Evolutionary conservation across 2,329 filamentous ascomycete species (phyloP).

Genomic region (Aspergillus latus): DNA sequence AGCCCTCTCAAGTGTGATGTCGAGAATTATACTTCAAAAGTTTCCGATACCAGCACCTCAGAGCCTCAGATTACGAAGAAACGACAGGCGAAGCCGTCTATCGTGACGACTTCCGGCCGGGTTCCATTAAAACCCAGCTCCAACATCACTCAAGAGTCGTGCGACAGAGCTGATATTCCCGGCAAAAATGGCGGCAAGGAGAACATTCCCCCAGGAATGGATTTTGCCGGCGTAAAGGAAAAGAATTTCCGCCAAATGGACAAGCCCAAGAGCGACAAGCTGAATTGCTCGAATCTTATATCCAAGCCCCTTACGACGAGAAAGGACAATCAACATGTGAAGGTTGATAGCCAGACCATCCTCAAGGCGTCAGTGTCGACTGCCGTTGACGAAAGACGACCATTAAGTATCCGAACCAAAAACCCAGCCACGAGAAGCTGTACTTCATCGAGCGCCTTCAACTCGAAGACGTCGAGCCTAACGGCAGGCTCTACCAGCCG

Average conservation of each 20-base stretch:
- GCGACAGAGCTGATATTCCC: constrained; percentile 45
- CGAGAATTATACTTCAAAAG: constrained; percentile 12
- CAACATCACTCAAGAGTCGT: constrained; percentile 42
- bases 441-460: constrained; percentile 17
- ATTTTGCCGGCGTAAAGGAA: constrained; percentile 20
- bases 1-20: constrained; percentile 37
- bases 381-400: neutral
- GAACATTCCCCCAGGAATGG: constrained; percentile 56
- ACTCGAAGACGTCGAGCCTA: constrained; percentile 22
- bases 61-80: constrained; percentile 37
- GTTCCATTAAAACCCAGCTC: constrained; percentile 50
- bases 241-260: constrained; percentile 13
- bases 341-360: constrained; percentile 19
- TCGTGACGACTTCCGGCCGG: constrained; percentile 30
- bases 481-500: constrained; percentile 33
- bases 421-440: constrained; percentile 7
- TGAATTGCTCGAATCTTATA: constrained; percentile 24
- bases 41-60: constrained; percentile 32
- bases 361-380: neutral
- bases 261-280: constrained; percentile 19
- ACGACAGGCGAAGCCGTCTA: constrained; percentile 28
- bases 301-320: constrained; percentile 10
- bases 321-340: constrained; percentile 7
- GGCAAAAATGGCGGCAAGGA: constrained; percentile 62
- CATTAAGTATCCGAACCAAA: neutral